Conservation (phyloP, 805 yeast genomes). For the Zygotorulaspora chibaensis region DNA sequence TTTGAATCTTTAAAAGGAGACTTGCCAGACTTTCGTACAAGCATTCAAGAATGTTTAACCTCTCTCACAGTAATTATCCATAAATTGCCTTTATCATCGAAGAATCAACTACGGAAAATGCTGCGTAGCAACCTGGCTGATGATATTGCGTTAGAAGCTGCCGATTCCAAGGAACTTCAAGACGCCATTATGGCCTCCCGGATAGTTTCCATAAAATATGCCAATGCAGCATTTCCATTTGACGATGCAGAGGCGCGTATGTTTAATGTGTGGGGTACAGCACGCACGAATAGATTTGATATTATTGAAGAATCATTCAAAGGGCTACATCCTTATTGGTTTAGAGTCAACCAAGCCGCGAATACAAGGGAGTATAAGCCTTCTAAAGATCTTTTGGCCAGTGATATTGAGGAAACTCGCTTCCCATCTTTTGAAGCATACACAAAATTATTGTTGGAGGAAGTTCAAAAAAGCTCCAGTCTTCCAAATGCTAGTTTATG, state of each 20-base stretch:
- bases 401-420: conserved; percentile 29
- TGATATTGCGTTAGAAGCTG: conserved; percentile 23
- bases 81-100: conserved; percentile 37
- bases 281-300: conserved; percentile 57
- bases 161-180: conserved; percentile 22
- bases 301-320: conserved; percentile 72
- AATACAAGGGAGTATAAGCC: conserved; percentile 42
- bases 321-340: conserved; percentile 85
- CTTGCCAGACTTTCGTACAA: conserved; percentile 52
- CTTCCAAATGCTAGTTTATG: conserved; percentile 30
- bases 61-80: conserved; percentile 50
- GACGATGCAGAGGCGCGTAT: conserved; percentile 62
- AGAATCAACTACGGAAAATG: conserved; percentile 39
- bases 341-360: conserved; percentile 48
- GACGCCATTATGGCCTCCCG: conserved; percentile 48
- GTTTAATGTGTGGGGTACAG: conserved; percentile 62
- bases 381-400: conserved; percentile 43
- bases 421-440: conserved; percentile 55
- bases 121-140: conserved; percentile 37
- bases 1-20: conserved; percentile 70
- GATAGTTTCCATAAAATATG: conserved; percentile 59
- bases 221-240: conserved; percentile 62
- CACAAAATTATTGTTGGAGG: conserved; percentile 31
- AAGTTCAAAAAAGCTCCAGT: conserved; percentile 24
- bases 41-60: conserved; percentile 69